Evolutionary conservation across 75 land plant species (phyloP).

Genomic region (Cunninghamia lanceolata): DNA sequence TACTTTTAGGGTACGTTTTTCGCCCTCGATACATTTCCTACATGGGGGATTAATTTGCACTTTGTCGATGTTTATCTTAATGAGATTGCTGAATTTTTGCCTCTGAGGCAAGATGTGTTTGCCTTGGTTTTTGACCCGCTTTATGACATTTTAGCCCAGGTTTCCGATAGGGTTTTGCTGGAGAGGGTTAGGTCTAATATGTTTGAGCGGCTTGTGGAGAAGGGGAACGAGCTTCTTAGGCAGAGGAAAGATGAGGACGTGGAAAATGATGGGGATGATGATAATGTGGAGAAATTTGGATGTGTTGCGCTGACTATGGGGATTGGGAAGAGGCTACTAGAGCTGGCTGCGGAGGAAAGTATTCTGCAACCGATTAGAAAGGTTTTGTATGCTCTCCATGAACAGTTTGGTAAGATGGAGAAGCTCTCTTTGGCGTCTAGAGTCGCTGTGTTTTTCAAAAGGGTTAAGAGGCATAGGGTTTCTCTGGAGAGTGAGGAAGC

Average conservation of each 20-base stretch:
- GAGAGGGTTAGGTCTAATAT: conserved; percentile 51
- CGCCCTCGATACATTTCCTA: conserved; percentile 36
- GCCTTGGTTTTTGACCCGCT: conserved; percentile 58
- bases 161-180: conserved; percentile 61
- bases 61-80: conserved; percentile 59
- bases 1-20: conserved; percentile 52
- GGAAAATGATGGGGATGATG: conserved; percentile 22
- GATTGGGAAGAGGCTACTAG: conserved; percentile 48
- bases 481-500: background rate
- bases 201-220: conserved; percentile 58
- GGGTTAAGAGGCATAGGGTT: background rate
- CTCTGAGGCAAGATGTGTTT: conserved; percentile 31
- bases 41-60: conserved; percentile 72
- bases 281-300: conserved; percentile 44
- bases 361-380: conserved; percentile 82
- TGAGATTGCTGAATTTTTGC: conserved; percentile 56
- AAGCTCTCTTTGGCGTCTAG: conserved; percentile 40
- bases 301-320: conserved; percentile 35
- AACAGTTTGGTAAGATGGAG: conserved; percentile 69
- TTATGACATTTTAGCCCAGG: conserved; percentile 28
- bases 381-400: conserved; percentile 57
- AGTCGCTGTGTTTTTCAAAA: conserved; percentile 16
- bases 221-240: conserved; percentile 35
- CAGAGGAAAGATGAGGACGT: conserved; percentile 20
- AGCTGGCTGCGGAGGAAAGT: conserved; percentile 55